These are phyloP conservation scores for Athelia psychrophila DNA, from an alignment of 1,284 basidiomycete species.

Conservation along the genomic window DNA sequence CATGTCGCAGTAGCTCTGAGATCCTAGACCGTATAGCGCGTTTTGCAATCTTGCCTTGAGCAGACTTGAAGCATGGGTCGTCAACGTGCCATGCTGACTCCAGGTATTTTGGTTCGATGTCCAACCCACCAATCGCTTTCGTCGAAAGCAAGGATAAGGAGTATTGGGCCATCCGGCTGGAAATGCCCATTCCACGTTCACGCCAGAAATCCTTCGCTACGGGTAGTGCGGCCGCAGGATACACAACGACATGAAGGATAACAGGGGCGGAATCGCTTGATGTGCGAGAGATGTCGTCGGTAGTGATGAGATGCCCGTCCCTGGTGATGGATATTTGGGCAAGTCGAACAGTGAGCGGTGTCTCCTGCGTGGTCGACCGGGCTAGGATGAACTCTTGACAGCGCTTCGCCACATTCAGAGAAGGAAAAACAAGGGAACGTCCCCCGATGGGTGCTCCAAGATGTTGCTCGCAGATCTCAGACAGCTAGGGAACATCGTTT, in stretches of 20 bases:
- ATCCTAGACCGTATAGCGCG: slow-evolving; percentile 85
- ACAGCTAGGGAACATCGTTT: slow-evolving; percentile 58
- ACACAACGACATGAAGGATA: slow-evolving; percentile 17
- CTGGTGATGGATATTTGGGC: slow-evolving; percentile 60
- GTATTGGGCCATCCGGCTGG: too few species aligned
- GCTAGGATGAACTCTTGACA: slow-evolving; percentile 76
- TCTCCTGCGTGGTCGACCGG: slow-evolving; percentile 42
- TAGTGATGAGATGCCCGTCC: slow-evolving; percentile 21
- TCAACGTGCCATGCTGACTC: slow-evolving; percentile 10
- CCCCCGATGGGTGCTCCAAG: slow-evolving; percentile 75
- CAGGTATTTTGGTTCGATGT: slow-evolving; percentile 9
- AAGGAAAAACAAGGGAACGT: slow-evolving; percentile 76
- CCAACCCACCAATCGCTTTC: not conserved
- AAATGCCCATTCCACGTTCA: slow-evolving; percentile 89
- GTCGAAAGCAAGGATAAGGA: slow-evolving; percentile 41
- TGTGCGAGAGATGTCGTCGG: too few species aligned
- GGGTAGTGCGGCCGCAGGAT: too few species aligned
- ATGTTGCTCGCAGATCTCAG: slow-evolving; percentile 70
- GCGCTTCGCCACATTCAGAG: slow-evolving; percentile 65
- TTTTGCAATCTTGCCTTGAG: slow-evolving; percentile 94
- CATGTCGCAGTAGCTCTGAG: slow-evolving; percentile 79
- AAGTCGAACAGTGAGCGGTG: slow-evolving; percentile 72
- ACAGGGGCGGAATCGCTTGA: slow-evolving; percentile 18
- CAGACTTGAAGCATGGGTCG: slow-evolving; percentile 48
- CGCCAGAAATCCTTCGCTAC: slow-evolving; percentile 96